A percentile compares a stretch with the other conserved stretches of the same genome.
Evolutionary conservation across 163 green algal genomes (phyloP).

Genomic region (Smithsoniella earleae): DNA sequence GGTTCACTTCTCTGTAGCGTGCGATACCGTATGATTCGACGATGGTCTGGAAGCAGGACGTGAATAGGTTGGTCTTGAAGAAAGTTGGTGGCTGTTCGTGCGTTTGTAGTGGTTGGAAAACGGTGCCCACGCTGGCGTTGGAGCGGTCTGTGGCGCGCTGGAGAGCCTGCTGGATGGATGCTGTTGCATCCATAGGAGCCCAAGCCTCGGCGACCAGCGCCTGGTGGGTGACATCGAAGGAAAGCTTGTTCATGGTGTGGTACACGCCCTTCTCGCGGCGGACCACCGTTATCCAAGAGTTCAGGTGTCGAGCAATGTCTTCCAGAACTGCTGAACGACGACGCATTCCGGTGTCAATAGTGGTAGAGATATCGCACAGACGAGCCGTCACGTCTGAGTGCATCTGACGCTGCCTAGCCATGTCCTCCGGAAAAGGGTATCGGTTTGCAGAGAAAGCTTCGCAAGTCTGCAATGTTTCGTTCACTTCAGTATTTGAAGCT

Average conservation of each 20-base stretch:
- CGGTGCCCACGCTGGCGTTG: constrained; percentile 54
- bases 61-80: constrained; percentile 86
- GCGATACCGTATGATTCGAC: constrained; percentile 86
- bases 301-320: constrained; percentile 50
- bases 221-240: constrained; percentile 77
- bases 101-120: constrained; percentile 81
- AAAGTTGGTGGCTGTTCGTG: constrained; percentile 85
- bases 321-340: constrained; percentile 71
- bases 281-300: constrained; percentile 57
- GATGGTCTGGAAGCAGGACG: constrained; percentile 78
- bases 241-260: constrained; percentile 96
- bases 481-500: no score
- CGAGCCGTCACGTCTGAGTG: constrained; percentile 62
- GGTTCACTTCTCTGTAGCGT: constrained; percentile 83
- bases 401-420: constrained; percentile 77
- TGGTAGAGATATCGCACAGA: constrained; percentile 83
- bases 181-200: constrained; percentile 60
- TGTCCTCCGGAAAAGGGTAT: constrained; percentile 95
- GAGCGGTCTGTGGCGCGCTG: constrained; percentile 43
- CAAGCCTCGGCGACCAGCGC: constrained; percentile 91
- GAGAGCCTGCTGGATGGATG: constrained; percentile 66
- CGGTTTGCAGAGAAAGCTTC: constrained; percentile 91
- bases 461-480: constrained; percentile 62
- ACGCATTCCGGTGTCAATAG: constrained; percentile 73
- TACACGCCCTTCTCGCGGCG: constrained; percentile 88